Conservation (phyloP, 23 red algal genomes). For the Cyanidium caldarium region DNA sequence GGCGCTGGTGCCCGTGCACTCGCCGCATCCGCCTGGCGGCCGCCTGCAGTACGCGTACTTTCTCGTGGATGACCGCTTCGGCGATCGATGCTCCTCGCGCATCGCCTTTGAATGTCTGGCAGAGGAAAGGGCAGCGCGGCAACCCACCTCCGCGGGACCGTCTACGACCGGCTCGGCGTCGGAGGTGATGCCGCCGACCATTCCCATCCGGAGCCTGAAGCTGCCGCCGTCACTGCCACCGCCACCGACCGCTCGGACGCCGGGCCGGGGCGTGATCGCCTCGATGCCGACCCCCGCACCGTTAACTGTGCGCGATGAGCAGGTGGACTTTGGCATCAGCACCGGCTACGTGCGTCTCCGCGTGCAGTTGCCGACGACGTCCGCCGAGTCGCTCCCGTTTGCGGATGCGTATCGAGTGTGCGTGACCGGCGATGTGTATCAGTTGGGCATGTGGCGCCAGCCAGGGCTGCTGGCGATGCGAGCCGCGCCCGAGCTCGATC, state of each 20-base stretch:
- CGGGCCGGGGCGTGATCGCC: too few relatives aligned
- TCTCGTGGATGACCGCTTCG: neutral
- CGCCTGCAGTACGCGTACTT: neutral
- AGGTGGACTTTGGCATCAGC: neutral
- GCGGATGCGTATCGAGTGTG: neutral
- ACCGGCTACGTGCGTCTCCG: neutral
- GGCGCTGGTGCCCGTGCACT: neutral
- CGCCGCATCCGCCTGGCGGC: neutral
- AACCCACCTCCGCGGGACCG: neutral
- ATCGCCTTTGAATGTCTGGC: neutral
- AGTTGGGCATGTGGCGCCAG: neutral
- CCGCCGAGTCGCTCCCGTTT: neutral
- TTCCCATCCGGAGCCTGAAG: neutral
- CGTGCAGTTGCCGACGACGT: neutral
- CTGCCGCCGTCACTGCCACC: too few relatives aligned
- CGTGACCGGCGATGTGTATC: constrained; percentile 3
- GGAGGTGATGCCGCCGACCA: neutral
- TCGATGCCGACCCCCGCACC: neutral
- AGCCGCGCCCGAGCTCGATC: neutral
- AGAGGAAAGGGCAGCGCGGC: too few relatives aligned
- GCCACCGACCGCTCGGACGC: too few relatives aligned
- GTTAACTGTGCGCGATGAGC: neutral
- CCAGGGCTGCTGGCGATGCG: neutral
- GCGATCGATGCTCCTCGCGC: neutral
- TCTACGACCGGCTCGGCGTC: neutral